A percentile compares a stretch with the other conserved stretches of the same genome.
Evolutionary conservation across 352 stramenopile genomes (phyloP).

Genomic region (Pythium myriotylum): DNA sequence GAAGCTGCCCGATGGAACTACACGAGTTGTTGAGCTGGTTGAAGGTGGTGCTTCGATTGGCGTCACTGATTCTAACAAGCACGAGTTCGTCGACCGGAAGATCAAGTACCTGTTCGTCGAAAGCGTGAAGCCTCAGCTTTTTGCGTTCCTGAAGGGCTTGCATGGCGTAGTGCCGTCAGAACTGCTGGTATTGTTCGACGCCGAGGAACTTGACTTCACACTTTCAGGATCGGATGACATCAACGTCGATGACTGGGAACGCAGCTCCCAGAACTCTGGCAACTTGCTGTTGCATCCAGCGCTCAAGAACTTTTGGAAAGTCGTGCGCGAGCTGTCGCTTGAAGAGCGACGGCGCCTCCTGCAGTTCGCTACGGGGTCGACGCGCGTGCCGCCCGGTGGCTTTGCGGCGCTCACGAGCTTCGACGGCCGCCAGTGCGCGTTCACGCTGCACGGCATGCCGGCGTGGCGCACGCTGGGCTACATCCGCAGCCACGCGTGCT

Average conservation of each 20-base stretch:
- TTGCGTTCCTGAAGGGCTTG: conserved; percentile 84
- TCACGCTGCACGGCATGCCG: conserved; percentile 19
- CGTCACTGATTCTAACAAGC: conserved; percentile 94
- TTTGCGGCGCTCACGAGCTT: conserved; percentile 31
- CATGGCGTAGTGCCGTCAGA: conserved; percentile 91
- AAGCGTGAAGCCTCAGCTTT: conserved; percentile 69
- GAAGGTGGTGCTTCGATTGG: conserved; percentile 56
- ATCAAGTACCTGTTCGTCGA: conserved; percentile 90
- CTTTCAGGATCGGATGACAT: conserved; percentile 90
- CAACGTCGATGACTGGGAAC: conserved; percentile 90
- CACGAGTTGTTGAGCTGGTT: conserved; percentile 48
- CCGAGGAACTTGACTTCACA: conserved; percentile 92
- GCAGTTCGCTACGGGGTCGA: conserved; percentile 40
- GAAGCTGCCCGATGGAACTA: background rate
- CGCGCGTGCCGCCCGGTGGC: conserved; percentile 30
- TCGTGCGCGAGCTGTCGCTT: conserved; percentile 54
- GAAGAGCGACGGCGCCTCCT: conserved; percentile 33
- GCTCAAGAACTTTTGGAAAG: conserved; percentile 13
- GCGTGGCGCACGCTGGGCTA: conserved; percentile 10
- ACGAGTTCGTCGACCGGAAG: conserved; percentile 89
- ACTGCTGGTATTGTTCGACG: conserved; percentile 91
- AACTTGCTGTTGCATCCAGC: conserved; percentile 1
- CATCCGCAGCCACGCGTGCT: conserved; percentile 36
- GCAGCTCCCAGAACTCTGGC: conserved; percentile 46
- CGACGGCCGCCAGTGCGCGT: conserved; percentile 30